phyloP scores from a whole-genome alignment of 768 basidiomycete species.

The Pisolithus albus region DNA sequence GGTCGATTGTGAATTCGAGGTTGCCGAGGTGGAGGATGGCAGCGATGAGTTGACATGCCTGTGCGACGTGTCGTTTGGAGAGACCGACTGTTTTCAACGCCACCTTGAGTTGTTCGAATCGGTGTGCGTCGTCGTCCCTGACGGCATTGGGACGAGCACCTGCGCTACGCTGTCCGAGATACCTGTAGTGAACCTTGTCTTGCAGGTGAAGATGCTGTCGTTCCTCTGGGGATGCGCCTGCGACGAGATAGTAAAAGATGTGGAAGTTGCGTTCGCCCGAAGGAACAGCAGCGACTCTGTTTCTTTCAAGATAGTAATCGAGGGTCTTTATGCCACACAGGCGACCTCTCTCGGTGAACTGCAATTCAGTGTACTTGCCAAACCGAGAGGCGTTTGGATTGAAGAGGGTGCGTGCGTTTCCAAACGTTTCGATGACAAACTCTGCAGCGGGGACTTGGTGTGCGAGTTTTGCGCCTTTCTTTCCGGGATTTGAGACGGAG shows the following conservation, averaged over 20 bases:
- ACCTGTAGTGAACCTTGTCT: conserved; percentile 78
- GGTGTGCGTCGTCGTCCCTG: conserved; percentile 73
- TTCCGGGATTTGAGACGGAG: conserved; percentile 80
- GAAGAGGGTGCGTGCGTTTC: conserved; percentile 84
- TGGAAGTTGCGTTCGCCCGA: conserved; percentile 96
- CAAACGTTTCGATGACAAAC: conserved; percentile 93
- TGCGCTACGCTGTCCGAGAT: conserved; percentile 66
- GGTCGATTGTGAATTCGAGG: conserved; percentile 84
- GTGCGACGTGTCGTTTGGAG: conserved; percentile 91
- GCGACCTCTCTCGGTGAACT: conserved; percentile 89
- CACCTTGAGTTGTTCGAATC: conserved; percentile 91
- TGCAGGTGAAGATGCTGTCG: conserved; percentile 78
- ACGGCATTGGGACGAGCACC: conserved; percentile 39
- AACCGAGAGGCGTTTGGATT: conserved; percentile 96
- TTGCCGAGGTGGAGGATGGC: conserved; percentile 97
- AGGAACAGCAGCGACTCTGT: conserved; percentile 79
- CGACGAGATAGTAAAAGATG: conserved; percentile 94
- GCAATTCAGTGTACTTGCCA: conserved; percentile 96
- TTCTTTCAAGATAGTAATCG: conserved; percentile 92
- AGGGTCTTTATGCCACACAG: conserved; percentile 88
- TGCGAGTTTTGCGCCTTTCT: conserved; percentile 88
- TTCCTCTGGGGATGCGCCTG: conserved; percentile 86
- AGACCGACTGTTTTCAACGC: conserved; percentile 91
- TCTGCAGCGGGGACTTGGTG: conserved; percentile 86
- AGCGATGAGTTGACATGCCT: conserved; percentile 90